Percentiles rank a stretch among this genome's conserved stretches.
Conservation (phyloP, 2,329 filamentous ascomycete species). For the Arthroderma sp. region DNA sequence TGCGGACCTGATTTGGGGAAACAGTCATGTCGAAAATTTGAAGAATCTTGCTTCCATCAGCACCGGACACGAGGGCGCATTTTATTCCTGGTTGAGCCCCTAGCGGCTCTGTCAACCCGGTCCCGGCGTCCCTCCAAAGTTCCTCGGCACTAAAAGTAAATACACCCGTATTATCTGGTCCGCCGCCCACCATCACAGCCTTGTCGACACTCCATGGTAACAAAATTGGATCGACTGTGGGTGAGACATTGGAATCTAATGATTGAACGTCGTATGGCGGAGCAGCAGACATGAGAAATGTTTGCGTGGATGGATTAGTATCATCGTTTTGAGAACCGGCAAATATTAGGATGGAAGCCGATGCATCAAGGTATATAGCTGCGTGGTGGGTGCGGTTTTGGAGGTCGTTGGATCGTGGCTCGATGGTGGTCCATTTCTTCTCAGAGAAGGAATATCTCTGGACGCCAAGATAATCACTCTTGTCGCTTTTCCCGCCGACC, state of each 20-base stretch:
- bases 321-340: conserved; percentile 56
- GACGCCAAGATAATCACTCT: conserved; percentile 55
- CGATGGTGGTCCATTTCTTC: conserved; percentile 46
- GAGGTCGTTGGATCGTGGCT: conserved; percentile 35
- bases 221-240: conserved; percentile 56
- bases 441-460: conserved; percentile 52
- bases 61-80: conserved; percentile 53
- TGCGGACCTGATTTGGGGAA: conserved; percentile 61
- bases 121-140: conserved; percentile 56
- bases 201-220: conserved; percentile 59
- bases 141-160: conserved; percentile 54
- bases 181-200: conserved; percentile 63
- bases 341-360: conserved; percentile 65
- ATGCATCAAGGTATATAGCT: conserved; percentile 57
- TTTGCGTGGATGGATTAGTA: conserved; percentile 51
- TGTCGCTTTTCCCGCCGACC: conserved; percentile 57
- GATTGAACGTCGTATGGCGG: conserved; percentile 52
- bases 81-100: conserved; percentile 47
- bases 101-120: conserved; percentile 49
- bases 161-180: conserved; percentile 50
- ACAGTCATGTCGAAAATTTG: conserved; percentile 63
- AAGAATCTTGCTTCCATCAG: conserved; percentile 65
- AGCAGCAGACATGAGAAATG: conserved; percentile 57
- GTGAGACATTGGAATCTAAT: conserved; percentile 44
- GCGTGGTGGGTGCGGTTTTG: conserved; percentile 62